Evolutionary conservation across 2,329 filamentous ascomycete species (phyloP), one percentile per base, ranked within the genome.

Genomic region (Mycosphaerella sp.): DNA sequence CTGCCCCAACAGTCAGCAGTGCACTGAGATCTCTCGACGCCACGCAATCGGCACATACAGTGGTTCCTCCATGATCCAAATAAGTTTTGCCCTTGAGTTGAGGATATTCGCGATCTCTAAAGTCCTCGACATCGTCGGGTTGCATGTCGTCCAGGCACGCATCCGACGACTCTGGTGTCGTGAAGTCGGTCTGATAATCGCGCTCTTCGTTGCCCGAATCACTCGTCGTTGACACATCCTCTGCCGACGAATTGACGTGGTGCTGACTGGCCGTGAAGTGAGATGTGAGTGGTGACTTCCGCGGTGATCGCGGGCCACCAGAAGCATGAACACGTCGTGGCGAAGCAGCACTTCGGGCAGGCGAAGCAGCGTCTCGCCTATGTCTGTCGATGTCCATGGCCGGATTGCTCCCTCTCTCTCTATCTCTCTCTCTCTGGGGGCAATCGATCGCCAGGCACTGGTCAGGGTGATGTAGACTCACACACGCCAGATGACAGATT

Each of bases 11-110:
- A 21, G 56, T 60, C 48, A 55, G 55, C 46, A 23, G 21, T 14
- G 17, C 14, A 42, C 40, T n/a, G 8, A 23, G 14, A 14, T 10
- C 17, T 10, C 17, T 17, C 10, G 23, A 26, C 10, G 21, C 40
- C n/a, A n/a, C 21, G 14, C 8, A 42, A 29, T 23, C 11, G 14
- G 14, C 40, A 53, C 67, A 38, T 59, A 71, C 68, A 6, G 73
- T 72, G 6, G 74, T 74, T 4, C 74, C 74, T 51, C 65, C 68
- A 57, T 70, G 67, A 52, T 70, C 68, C 32, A 70, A 56, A 55
- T 70, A 70, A 2, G 34, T 79, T 81, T 67, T 68, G 67, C 70
- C 71, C 57, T 68, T 69, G 21, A 75, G 59, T 51, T 72, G 68
- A 7, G 73, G 73, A 56, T 74, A 76, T 60, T 76, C 73, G 23